A percentile compares a stretch with the other conserved stretches of the same genome.
Evolutionary conservation across 164 flowering plant species (phyloP).

Genomic region (Magnolia sinica): DNA sequence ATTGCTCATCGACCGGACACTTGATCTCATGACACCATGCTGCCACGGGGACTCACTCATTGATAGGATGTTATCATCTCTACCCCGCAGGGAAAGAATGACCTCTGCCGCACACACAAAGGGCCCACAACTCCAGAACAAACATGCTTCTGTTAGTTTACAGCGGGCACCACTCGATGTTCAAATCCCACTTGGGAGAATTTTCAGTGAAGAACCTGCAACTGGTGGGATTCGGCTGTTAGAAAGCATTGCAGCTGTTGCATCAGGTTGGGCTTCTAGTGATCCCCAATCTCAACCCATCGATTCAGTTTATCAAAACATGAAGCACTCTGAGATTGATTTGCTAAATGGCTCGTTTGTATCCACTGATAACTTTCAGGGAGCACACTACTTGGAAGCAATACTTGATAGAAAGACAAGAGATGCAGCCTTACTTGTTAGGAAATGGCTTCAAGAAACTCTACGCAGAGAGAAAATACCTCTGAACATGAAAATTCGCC

Average conservation of each 20-base stretch:
- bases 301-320: constrained; percentile 26
- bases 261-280: constrained; percentile 61
- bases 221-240: constrained; percentile 29
- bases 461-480: constrained; percentile 55
- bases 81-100: constrained; percentile 62
- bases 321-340: constrained; percentile 23
- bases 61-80: constrained; percentile 73
- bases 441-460: constrained; percentile 87
- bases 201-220: constrained; percentile 38
- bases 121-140: constrained; percentile 42
- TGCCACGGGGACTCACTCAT: constrained; percentile 92
- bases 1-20: constrained; percentile 83
- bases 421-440: constrained; percentile 74
- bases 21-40: constrained; percentile 92
- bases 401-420: constrained; percentile 73
- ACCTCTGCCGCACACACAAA: constrained; percentile 30
- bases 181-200: constrained; percentile 61
- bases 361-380: constrained; percentile 64
- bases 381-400: constrained; percentile 74
- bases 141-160: constrained; percentile 28
- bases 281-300: constrained; percentile 23
- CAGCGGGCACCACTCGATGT: constrained; percentile 65
- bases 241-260: constrained; percentile 57
- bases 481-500: constrained; percentile 46
- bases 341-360: constrained; percentile 69